A percentile compares a stretch with the other conserved stretches of the same genome.
Conservation (phyloP, 805 yeast species). For the Kazachstania taianensis region DNA sequence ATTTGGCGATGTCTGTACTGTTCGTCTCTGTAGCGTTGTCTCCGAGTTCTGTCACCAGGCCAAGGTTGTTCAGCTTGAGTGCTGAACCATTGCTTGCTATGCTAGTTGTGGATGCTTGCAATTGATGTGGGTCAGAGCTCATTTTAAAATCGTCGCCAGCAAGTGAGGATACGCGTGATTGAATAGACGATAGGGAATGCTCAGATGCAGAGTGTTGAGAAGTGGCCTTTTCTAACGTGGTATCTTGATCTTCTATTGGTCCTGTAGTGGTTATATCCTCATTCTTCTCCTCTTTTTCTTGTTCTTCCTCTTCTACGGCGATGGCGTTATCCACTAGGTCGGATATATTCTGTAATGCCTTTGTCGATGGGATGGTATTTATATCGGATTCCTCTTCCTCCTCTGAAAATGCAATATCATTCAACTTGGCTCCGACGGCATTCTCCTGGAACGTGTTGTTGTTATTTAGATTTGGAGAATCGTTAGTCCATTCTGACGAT, state of each 20-base stretch:
- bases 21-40: background rate
- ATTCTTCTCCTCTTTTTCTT: background rate
- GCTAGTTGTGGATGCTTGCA: conserved; percentile 19
- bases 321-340: conserved; percentile 21
- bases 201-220: background rate
- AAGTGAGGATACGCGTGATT: background rate
- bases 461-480: conserved; percentile 28
- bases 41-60: background rate
- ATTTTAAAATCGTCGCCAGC: conserved; percentile 4
- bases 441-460: background rate
- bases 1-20: background rate
- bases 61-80: background rate
- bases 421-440: background rate
- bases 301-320: conserved; percentile 3
- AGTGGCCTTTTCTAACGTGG: conserved; percentile 6
- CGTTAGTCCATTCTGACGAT: conserved; percentile 35
- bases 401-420: background rate
- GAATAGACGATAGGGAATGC: background rate
- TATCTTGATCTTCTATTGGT: background rate
- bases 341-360: conserved; percentile 34
- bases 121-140: conserved; percentile 1
- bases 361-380: conserved; percentile 29
- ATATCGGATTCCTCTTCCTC: background rate
- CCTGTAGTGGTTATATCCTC: background rate
- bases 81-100: conserved; percentile 13